Base-by-base conservation (phyloP, 495 filamentous ascomycete species). In the Hamigera avellanea region DNA sequence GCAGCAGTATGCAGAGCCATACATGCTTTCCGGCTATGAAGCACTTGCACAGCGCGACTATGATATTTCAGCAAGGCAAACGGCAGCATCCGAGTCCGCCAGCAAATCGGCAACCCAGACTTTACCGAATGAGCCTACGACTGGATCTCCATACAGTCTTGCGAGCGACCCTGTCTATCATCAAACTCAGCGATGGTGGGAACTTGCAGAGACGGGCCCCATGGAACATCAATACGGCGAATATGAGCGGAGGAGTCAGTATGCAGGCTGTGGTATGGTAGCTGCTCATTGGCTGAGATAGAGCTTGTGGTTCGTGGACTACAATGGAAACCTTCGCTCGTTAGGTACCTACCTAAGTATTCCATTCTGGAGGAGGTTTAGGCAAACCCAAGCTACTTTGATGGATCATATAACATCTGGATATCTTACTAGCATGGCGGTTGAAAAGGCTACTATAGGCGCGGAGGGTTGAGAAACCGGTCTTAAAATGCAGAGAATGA, bases 11-110 rank as follows among this genome's bases (percentile, higher is more conserved):
- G 63, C 67, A 2, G 81, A 86, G 51, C 79, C 79, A 9, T 86
- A 86, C 49, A 83, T 86, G 76, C 46, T 66, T 30, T 71, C 68
- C 7, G 81, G 81, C 10, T 84, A 84, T 50, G 73, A 75, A 35
- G 57, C 64, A 26, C 49, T 72, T 28, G 62, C 66, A n/a, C 57
- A 53, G 26, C 59, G 65, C 33, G 68, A 71, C 48, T 72, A 72
- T 36, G 59, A 66, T 40, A 47, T 59, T 18, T 62, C 41, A 55
- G 62, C 30, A 53, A 52, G 14, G 50, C 45, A 34, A 48, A 53
- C 25, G 47, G 53, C 33, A 59, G 48, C 28, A 12, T 19, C 23
- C 17, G 25, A 35, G 19, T 7, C 18, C 14, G 19, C 23, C 8
- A 14, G 27, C 9, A 4, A 23, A 23, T 23, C 21, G 21, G 21